These are phyloP conservation scores for Wickerhamiella allomyrinae DNA, from an alignment of 805 yeast genomes.

Conservation along the genomic window DNA sequence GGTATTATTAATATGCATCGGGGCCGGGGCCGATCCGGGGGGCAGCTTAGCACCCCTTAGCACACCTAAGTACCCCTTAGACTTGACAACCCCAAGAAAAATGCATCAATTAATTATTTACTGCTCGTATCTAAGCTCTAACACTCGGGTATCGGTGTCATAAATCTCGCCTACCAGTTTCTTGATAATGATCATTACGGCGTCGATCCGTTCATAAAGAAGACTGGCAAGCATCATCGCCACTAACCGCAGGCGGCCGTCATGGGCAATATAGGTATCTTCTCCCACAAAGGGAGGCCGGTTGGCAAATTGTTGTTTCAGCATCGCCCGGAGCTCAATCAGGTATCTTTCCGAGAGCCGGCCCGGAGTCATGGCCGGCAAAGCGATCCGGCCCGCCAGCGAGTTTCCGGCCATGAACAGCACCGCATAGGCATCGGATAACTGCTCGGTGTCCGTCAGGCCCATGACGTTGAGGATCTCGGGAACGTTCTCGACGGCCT, in stretches of 20 bases:
- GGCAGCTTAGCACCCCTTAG: too few relatives aligned
- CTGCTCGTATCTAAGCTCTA: background rate
- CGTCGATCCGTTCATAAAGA: slow-evolving; percentile 24
- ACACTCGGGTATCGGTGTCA: slow-evolving; percentile 11
- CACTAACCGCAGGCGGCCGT: slow-evolving; percentile 17
- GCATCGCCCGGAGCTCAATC: background rate
- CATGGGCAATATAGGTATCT: slow-evolving; percentile 9
- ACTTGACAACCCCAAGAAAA: too few relatives aligned
- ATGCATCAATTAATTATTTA: too few relatives aligned
- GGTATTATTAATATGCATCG: too few relatives aligned
- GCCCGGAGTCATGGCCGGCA: slow-evolving; percentile 24
- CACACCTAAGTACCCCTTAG: too few relatives aligned
- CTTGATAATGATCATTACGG: slow-evolving; percentile 20
- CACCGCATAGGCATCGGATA: slow-evolving; percentile 20
- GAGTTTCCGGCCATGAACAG: slow-evolving; percentile 23
- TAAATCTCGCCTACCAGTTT: slow-evolving; percentile 26
- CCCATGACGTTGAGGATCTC: slow-evolving; percentile 18
- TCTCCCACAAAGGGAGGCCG: background rate
- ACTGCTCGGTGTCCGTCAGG: slow-evolving; percentile 19
- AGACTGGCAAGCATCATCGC: slow-evolving; percentile 18
- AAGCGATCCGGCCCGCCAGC: slow-evolving; percentile 18
- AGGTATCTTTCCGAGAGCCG: slow-evolving; percentile 10
- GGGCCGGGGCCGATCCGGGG: too few relatives aligned
- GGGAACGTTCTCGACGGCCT: slow-evolving; percentile 16
- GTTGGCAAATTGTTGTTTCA: background rate